Base-by-base conservation (phyloP, 495 filamentous ascomycete species). In the Echria macrotheca region DNA sequence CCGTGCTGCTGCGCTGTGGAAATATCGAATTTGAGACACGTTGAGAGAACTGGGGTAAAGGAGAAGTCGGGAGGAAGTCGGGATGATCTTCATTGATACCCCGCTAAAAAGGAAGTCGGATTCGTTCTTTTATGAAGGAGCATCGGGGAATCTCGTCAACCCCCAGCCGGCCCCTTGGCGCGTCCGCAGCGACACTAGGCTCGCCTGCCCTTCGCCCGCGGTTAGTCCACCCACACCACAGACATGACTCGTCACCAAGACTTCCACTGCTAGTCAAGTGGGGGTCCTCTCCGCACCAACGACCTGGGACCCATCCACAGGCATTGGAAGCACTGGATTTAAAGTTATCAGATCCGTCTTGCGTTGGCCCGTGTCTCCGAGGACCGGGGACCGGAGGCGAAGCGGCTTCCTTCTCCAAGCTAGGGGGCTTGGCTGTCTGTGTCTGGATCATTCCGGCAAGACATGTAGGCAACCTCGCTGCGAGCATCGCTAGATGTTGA, bases 261-360 rank as follows among this genome's bases (percentile, higher is more conserved):
- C 7, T 6, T 31, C 28, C 12, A 12, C 6, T 31, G 12, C 6
- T 31, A 31, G 28, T 31, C 7, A 6, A 12, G 12, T 6, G 28
- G 28, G 28, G 7, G 12, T 6, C 12, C 28, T 31, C 28, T 6
- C 7, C 28, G 28, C 28, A 6, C 28, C 28, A 12, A 31, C 6
- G 28, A 31, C 28, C 28, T 31, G 7, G 7, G 28, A 31, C 28
- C 28, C 28, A 31, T 6, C 7, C 28, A 6, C 28, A 31, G 6
- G 28, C 6, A 6, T 31, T 12, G 18, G 11, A n/a, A 11, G 12
- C 17, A 19, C n/a, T 22, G 5, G 18, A 21, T 37, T 55, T 50
- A 55, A 39, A 50, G 47, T 55, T 55, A 50, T 50, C 52, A 55
- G 52, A 55, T 55, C 52, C 47, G 41, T n/a, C n/a, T n/a, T n/a